Evolutionary conservation across 352 stramenopile species (phyloP), one percentile per base, ranked within the genome.

Genomic region (Saprolegnia diclina): DNA sequence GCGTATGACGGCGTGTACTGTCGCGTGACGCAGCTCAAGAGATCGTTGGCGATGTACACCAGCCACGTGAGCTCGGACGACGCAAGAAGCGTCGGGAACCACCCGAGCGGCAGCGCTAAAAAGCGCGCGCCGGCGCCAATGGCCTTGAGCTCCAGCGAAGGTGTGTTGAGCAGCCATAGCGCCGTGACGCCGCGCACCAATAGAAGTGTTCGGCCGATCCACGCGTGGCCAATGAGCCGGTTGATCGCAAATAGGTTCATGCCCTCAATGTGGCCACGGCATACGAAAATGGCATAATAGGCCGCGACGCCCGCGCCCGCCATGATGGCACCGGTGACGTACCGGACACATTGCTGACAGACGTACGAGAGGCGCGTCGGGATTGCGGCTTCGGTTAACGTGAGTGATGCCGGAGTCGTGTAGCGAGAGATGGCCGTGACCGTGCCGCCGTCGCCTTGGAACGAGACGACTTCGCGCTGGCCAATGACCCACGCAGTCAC

Each of bases 391-490:
- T 66, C 19, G 19, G 32, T 45, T 0, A 21, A 16, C 38, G 59
- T 26, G 5, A 35, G 29, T 2, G 29, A 6, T 35, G 29, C 2
- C 2, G 5, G 29, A 2, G 29, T 35, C 29, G 29, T 35, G 29
- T 35, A 35, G 29, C 29, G 29, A 5, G 59, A 54, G 0, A 66
- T 14, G 26, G 19, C 21, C 4, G 18, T 4, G 19, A 66, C 9
- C 5, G 59, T 45, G 19, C 59, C 59, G 32, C 10, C 21, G 40
- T 50, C 59, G 4, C 59, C 59, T 29, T 24, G 11, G 56, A 66
- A 66, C 9, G 59, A 55, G 18, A 66, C 40, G 11, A 66, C 59
- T 56, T 66, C 59, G 26, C 59, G 40, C 24, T 56, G 6, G 11
- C 35, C 32, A 4, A 29, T 22, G 0, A 29, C 59, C 59, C 59